These are phyloP conservation scores for Pichia ethanolica DNA, from an alignment of 805 yeast genomes.

Conservation along the genomic window DNA sequence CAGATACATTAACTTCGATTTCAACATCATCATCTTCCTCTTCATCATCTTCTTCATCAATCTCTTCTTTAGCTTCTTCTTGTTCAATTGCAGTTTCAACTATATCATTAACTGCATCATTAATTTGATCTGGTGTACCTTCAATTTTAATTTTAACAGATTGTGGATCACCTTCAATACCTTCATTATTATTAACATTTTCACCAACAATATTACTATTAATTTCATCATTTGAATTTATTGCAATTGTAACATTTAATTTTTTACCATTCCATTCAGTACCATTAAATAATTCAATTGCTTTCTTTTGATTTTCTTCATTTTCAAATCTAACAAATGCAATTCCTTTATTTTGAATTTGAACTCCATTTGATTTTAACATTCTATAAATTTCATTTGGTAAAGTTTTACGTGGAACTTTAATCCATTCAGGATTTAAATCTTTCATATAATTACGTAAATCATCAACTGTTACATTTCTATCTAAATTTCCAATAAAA, in stretches of 20 bases:
- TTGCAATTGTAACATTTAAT: slow-evolving; percentile 64
- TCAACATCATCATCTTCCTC: slow-evolving; percentile 9
- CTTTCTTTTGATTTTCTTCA: slow-evolving; percentile 40
- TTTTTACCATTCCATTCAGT: slow-evolving; percentile 56
- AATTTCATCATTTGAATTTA: slow-evolving; percentile 39
- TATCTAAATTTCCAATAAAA: slow-evolving; percentile 54
- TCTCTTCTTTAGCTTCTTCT: slow-evolving; percentile 4
- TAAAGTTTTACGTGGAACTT: slow-evolving; percentile 47
- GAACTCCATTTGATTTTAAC: slow-evolving; percentile 38
- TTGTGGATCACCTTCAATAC: not conserved
- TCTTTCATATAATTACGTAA: slow-evolving; percentile 40
- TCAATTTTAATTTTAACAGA: slow-evolving; percentile 3
- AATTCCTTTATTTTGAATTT: slow-evolving; percentile 52
- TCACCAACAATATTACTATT: slow-evolving; percentile 2
- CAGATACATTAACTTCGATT: slow-evolving; percentile 9
- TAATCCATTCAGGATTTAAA: slow-evolving; percentile 48
- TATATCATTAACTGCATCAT: not conserved
- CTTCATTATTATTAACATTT: slow-evolving; percentile 1
- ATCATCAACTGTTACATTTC: slow-evolving; percentile 38
- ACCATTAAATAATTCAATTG: slow-evolving; percentile 60
- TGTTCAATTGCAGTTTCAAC: slow-evolving; percentile 1
- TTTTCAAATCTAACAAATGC: slow-evolving; percentile 50
- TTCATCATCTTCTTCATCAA: slow-evolving; percentile 2
- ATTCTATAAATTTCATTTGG: slow-evolving; percentile 37
- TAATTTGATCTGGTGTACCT: not conserved